These are phyloP conservation scores for Apophysomyces elegans DNA, from an alignment of 371 early-diverging fungal species.

Conservation along the genomic window DNA sequence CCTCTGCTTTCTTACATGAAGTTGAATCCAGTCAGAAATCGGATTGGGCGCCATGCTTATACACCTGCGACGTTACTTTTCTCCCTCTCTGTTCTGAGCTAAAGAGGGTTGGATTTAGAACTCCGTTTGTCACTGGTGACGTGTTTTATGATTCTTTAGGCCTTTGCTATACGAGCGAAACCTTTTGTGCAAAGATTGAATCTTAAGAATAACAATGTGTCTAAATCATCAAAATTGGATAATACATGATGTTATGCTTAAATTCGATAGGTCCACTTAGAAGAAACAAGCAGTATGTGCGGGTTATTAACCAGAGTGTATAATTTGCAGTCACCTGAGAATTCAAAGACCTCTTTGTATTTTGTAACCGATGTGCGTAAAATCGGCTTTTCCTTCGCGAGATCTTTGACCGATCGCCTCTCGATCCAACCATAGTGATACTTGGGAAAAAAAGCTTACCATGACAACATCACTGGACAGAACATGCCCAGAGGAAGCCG, in stretches of 20 bases:
- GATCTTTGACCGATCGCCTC: slow-evolving; percentile 1
- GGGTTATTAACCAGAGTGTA: too few relatives aligned
- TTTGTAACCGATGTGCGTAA: too few relatives aligned
- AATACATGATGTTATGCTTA: too few relatives aligned
- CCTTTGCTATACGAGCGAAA: too few relatives aligned
- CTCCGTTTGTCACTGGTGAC: not conserved
- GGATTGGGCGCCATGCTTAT: slow-evolving; percentile 55
- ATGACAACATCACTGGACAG: slow-evolving; percentile 14
- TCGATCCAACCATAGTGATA: slow-evolving; percentile 1
- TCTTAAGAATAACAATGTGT: too few relatives aligned
- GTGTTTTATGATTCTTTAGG: not conserved
- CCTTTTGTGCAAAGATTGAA: too few relatives aligned
- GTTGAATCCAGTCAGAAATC: slow-evolving; percentile 57
- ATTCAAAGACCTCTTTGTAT: too few relatives aligned
- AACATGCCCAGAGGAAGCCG: slow-evolving; percentile 23
- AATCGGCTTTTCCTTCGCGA: not conserved
- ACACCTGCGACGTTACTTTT: slow-evolving; percentile 5
- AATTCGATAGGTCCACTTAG: too few relatives aligned
- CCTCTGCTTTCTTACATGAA: slow-evolving; percentile 39
- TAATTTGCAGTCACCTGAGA: too few relatives aligned
- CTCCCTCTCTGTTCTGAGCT: not conserved
- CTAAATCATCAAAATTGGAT: too few relatives aligned
- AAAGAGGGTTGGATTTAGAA: not conserved
- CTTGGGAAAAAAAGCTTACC: not conserved
- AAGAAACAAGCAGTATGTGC: too few relatives aligned